These are phyloP conservation scores for Globisporangium mamillatum DNA, from an alignment of 352 stramenopile genomes.

Conservation along the genomic window DNA sequence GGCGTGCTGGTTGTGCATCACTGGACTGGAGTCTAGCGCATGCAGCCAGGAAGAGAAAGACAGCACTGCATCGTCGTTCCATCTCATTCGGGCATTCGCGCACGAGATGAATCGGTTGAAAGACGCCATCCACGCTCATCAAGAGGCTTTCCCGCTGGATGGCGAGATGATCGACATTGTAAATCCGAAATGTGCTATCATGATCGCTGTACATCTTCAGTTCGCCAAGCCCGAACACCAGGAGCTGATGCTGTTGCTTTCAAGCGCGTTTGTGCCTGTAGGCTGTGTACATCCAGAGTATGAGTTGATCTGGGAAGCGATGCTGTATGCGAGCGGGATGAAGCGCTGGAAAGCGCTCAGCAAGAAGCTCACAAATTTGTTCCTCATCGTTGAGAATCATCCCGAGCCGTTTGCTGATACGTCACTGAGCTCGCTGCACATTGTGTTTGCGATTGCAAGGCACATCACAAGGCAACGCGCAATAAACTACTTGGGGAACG, in stretches of 20 bases:
- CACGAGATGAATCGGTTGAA: conserved; percentile 46
- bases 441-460: conserved; percentile 29
- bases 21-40: conserved; percentile 29
- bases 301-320: conserved; percentile 34
- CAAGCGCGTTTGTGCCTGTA: conserved; percentile 43
- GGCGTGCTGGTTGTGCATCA: conserved; percentile 38
- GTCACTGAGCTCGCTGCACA: conserved; percentile 21
- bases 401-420: conserved; percentile 20
- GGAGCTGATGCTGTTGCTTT: conserved; percentile 42
- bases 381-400: conserved; percentile 29
- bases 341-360: conserved; percentile 44
- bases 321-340: conserved; percentile 37
- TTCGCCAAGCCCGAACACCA: conserved; percentile 30
- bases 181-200: conserved; percentile 33
- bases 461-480: conserved; percentile 12
- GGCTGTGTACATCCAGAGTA: conserved; percentile 26
- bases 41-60: not conserved
- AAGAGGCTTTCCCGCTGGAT: conserved; percentile 34
- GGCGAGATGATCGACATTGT: conserved; percentile 32
- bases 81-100: conserved; percentile 31
- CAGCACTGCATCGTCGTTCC: not conserved
- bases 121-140: conserved; percentile 37
- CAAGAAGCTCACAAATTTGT: conserved; percentile 31
- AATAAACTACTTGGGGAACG: conserved; percentile 22
- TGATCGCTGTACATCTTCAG: conserved; percentile 35